These are phyloP conservation scores for Picochlorum sp. DNA, from an alignment of 139 green algal species.

Conservation along the genomic window DNA sequence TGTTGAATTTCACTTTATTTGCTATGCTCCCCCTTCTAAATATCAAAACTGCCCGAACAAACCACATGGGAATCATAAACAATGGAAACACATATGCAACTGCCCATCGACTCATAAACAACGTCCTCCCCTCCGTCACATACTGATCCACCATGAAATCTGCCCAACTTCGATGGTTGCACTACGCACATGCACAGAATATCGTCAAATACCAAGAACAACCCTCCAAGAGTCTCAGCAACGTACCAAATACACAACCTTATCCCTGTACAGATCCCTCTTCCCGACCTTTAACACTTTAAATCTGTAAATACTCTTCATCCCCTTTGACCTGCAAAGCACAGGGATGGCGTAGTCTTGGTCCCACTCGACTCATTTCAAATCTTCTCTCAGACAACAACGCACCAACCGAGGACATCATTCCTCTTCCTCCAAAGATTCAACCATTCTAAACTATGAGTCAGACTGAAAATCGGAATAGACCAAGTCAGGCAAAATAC, in stretches of 20 bases:
- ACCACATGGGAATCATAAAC: constrained; percentile 61
- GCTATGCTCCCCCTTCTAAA: constrained; percentile 68
- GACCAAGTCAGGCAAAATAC: constrained; percentile 53
- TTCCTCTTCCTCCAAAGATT: constrained; percentile 37
- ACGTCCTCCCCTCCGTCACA: constrained; percentile 59
- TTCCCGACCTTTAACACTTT: constrained; percentile 28
- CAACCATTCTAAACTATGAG: constrained; percentile 38
- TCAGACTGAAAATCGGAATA: constrained; percentile 29
- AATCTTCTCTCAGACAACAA: background rate
- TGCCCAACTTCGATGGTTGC: constrained; percentile 83
- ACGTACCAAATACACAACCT: constrained; percentile 55
- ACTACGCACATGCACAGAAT: constrained; percentile 32
- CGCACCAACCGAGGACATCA: constrained; percentile 55
- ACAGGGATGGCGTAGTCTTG: constrained; percentile 1
- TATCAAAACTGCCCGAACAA: constrained; percentile 54
- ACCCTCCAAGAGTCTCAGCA: background rate
- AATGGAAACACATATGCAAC: constrained; percentile 76
- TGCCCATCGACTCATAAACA: constrained; percentile 65
- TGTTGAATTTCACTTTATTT: constrained; percentile 43
- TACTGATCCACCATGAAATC: constrained; percentile 88
- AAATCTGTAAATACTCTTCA: constrained; percentile 33
- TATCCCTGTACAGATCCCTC: constrained; percentile 34
- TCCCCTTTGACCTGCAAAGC: constrained; percentile 34
- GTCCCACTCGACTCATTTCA: constrained; percentile 8
- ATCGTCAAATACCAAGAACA: too few relatives aligned